Base-by-base conservation (phyloP, 768 basidiomycete species). In the Tylopilus sp. region DNA sequence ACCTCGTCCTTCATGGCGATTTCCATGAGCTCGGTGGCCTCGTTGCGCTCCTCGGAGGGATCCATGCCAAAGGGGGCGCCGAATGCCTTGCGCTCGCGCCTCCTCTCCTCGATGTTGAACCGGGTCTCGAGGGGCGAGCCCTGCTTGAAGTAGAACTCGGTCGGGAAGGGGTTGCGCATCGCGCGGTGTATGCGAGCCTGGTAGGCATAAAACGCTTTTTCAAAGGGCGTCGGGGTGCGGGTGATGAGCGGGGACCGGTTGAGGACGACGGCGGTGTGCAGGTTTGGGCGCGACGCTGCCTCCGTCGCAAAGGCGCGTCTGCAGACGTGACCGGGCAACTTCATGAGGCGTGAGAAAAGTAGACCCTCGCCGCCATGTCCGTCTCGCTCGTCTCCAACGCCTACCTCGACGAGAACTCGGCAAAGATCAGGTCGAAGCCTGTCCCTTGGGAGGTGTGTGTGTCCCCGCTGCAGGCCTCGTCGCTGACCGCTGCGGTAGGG, bases 81-180 rank as follows among this genome's bases (percentile, higher is more conserved):
- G 69, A 92, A 98, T 1, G 87, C 85, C 48, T 77, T 74, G 34
- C 76, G 73, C 62, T 94, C 92, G 45, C 89, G 80, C 54, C 78
- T 74, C 42, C 82, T 79, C 63, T 94, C 87, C 65, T 93, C 87
- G 45, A 82, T 70, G 44, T 78, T 84, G 71, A 92, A 96, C 34
- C 88, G 81, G 14, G 84, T 83, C 68, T 94, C 87, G 28, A 94
- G 80, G 16, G 90, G 76, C 0, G 93, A 89, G 10, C 94, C 94
- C 45, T 85, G 85, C 72, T 93, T 93, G 79, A 96, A 96, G 74
- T 95, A 98, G 72, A 96, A 92, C 43, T 93, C 86, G 53, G 82
- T 77, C 17, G 94, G 90, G 68, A 92, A 86, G 1, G 94, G 94
- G 60, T 92, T 91, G 67, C 87, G 87, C 44, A 98, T 74, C 3